Conservation (phyloP, 2,329 filamentous ascomycete species). For the Dichotomopilus funicola region DNA sequence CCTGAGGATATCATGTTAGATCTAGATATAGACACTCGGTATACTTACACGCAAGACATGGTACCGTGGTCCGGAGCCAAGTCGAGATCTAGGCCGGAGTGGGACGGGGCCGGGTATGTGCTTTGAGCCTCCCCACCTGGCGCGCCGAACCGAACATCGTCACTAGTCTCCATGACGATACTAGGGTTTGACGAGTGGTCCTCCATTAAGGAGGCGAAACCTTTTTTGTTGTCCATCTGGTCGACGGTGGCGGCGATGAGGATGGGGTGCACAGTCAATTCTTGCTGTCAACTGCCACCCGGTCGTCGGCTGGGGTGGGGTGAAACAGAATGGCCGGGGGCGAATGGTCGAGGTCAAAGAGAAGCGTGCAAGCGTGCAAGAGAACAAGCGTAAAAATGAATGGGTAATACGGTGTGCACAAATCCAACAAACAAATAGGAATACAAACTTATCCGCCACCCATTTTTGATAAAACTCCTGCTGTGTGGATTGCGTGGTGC, state of each 20-base stretch:
- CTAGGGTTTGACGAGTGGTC: slow-evolving; percentile 19
- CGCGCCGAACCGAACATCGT: slow-evolving; percentile 1
- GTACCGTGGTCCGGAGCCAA: slow-evolving; percentile 6
- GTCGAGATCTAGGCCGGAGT: slow-evolving; percentile 8
- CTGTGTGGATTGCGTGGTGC: slow-evolving; percentile 1
- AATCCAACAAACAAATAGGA: slow-evolving; percentile 9
- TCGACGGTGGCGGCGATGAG: not conserved
- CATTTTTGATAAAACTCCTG: slow-evolving; percentile 27
- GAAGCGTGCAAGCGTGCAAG: not conserved
- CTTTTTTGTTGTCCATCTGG: slow-evolving; percentile 24
- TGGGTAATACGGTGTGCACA: not conserved
- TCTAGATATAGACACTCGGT: not conserved
- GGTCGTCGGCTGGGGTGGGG: not conserved
- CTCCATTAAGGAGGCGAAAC: slow-evolving; percentile 22
- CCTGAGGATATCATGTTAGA: not conserved
- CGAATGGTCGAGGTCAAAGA: not conserved
- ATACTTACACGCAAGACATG: slow-evolving; percentile 27
- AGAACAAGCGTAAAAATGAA: not conserved
- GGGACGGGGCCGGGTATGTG: slow-evolving; percentile 12
- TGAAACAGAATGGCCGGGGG: not conserved
- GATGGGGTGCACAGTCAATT: too few relatives aligned
- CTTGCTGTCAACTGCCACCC: too few relatives aligned
- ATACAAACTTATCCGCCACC: slow-evolving; percentile 23
- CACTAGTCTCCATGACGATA: slow-evolving; percentile 2
- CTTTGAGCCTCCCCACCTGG: slow-evolving; percentile 2